A percentile compares a stretch with the other conserved stretches of the same genome.
Conservation (phyloP, 106 monocot genomes). For the Vanilla planifolia region DNA sequence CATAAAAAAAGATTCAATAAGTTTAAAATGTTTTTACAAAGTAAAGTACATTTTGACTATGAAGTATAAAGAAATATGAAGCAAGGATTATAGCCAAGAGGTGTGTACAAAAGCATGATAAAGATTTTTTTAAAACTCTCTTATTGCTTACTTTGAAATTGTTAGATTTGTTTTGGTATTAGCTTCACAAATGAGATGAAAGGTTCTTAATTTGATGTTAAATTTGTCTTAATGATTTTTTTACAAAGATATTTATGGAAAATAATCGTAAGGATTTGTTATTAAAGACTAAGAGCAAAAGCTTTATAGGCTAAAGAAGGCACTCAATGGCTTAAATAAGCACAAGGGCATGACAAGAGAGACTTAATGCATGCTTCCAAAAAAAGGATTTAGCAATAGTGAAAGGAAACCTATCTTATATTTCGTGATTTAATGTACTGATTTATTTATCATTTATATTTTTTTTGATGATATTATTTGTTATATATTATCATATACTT, state of each 20-base stretch:
- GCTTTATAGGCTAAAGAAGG: background rate
- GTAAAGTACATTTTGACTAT: background rate
- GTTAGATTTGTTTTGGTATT: background rate
- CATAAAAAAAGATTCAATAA: background rate
- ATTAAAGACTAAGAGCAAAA: background rate
- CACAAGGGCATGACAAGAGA: background rate
- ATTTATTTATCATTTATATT: constrained; percentile 7
- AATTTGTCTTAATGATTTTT: too few species aligned
- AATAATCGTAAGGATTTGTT: background rate
- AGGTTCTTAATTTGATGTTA: background rate
- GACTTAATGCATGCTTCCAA: background rate
- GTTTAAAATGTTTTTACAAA: too few species aligned
- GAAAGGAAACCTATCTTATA: constrained; percentile 7
- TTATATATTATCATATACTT: background rate
- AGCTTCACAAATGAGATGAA: background rate
- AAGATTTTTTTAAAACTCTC: background rate
- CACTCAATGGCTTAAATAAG: background rate
- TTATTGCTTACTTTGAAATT: background rate
- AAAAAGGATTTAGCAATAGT: constrained; percentile 1
- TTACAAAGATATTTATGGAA: background rate
- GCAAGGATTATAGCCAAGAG: background rate
- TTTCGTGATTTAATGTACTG: background rate
- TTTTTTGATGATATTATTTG: constrained; percentile 21
- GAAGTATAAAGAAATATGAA: background rate
- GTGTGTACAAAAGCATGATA: background rate